Percentiles rank a stretch among this genome's conserved stretches.
These are phyloP conservation scores for Aspergillus vadensis DNA, from an alignment of 2,329 filamentous ascomycete genomes.

Conservation along the genomic window DNA sequence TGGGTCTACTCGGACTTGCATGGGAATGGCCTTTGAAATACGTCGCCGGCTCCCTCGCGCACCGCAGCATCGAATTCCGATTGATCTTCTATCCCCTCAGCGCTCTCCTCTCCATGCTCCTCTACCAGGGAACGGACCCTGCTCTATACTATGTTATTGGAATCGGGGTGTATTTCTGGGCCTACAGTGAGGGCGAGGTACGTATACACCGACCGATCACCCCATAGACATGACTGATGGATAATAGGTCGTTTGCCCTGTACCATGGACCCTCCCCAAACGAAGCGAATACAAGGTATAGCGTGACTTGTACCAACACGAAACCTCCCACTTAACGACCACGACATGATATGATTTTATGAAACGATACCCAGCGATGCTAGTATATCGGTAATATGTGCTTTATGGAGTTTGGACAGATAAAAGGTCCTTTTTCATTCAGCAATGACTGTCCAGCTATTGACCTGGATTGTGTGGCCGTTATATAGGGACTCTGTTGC, in stretches of 20 bases:
- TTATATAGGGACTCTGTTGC: background rate
- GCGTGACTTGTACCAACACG: background rate
- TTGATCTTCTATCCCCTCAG: conserved; percentile 80
- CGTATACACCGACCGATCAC: conserved; percentile 36
- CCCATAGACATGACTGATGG: background rate
- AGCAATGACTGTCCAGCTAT: conserved; percentile 1
- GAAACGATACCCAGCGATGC: conserved; percentile 4
- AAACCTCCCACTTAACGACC: background rate
- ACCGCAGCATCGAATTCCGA: conserved; percentile 84
- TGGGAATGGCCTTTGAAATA: conserved; percentile 89
- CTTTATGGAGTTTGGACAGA: background rate
- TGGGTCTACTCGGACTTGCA: conserved; percentile 75
- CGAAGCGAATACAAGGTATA: conserved; percentile 32
- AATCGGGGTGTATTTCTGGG: conserved; percentile 90
- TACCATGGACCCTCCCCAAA: conserved; percentile 69
- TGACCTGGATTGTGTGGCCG: background rate
- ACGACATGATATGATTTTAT: background rate
- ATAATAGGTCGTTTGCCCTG: conserved; percentile 64
- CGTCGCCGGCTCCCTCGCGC: conserved; percentile 74
- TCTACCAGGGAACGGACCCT: conserved; percentile 92
- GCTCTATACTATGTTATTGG: conserved; percentile 90
- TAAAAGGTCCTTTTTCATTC: background rate
- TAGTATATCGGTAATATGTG: background rate
- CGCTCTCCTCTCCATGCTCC: conserved; percentile 70
- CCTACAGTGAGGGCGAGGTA: conserved; percentile 95